Base-by-base conservation (phyloP, 2,329 filamentous ascomycete genomes). In the Ceratocystis variospora region DNA sequence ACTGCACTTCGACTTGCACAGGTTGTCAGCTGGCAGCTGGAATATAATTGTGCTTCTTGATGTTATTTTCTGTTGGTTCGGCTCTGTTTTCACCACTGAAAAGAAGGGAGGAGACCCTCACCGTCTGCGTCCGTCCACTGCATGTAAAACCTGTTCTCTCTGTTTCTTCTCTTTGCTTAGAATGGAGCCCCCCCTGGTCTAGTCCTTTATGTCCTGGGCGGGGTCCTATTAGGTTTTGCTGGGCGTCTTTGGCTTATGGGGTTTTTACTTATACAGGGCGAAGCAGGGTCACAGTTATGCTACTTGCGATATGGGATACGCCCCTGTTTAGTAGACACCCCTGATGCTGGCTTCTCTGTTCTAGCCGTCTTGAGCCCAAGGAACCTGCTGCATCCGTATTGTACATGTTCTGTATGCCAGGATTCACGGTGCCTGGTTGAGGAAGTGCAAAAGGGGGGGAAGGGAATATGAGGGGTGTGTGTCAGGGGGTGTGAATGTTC, bases 161-260 rank as follows among this genome's bases (percentile, higher is more conserved):
- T 59, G 55, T 59, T 59, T 59, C 55, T 59, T 59, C 28, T 59
- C 55, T 33, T 59, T n/a, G 31, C 25, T 59, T 10, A 33, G 28
- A 59, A 59, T 28, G 55, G 53, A 28, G 31, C 25, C 37, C 28
- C 22, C 55, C 55, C 55, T 59, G 28, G 55, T 37, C 15, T 59
- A n/a, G 31, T 59, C 28, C 28, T 37, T 37, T 31, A n/a, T n/a
- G 55, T 59, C 55, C 55, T 31, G 31, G 55, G 25, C 28, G 55
- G 55, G 55, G 28, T 59, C 55, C 28, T 59, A 59, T 59, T 59
- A 59, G 53, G 2, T 33, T 17, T 17, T 25, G 7, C n/a, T 59
- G 28, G 55, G 17, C 7, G 55, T 33, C n/a, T 59, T 59, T 59
- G 25, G 12, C 55, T 59, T 17, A 55, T 25, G 50, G 28, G 50